These are phyloP conservation scores for Agapanthus africanus DNA, from an alignment of 106 monocot species.

Conservation along the genomic window DNA sequence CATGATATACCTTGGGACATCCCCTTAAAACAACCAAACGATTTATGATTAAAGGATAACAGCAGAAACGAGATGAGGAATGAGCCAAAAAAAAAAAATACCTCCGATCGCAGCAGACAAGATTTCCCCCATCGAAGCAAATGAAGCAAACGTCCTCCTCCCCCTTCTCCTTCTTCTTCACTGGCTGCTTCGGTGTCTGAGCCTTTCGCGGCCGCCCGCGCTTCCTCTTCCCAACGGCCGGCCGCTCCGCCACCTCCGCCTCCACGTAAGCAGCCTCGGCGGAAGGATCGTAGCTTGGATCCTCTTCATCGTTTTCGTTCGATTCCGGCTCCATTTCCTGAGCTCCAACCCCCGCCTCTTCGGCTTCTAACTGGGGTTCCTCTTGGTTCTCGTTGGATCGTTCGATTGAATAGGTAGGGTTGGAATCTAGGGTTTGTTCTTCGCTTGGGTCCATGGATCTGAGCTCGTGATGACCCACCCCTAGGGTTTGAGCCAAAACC, in stretches of 20 bases:
- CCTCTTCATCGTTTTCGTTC: background rate
- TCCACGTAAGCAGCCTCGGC: background rate
- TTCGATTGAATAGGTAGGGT: background rate
- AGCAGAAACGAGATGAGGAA: background rate
- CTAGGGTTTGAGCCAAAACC: no score
- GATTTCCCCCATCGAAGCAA: slow-evolving; percentile 87
- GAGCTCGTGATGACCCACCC: no score
- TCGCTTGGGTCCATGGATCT: no score
- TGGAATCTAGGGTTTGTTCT: no score
- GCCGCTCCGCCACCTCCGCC: background rate
- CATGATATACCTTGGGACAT: slow-evolving; percentile 69
- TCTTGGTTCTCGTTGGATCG: background rate
- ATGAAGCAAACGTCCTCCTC: slow-evolving; percentile 91
- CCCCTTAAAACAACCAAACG: slow-evolving; percentile 27
- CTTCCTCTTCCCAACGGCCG: slow-evolving; percentile 2
- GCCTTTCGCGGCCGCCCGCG: slow-evolving; percentile 2
- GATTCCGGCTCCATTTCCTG: background rate
- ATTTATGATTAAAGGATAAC: background rate
- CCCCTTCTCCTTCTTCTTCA: slow-evolving; percentile 18
- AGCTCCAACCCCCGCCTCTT: background rate
- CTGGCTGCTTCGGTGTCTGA: background rate
- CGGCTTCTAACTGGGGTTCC: background rate
- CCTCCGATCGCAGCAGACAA: slow-evolving; percentile 88
- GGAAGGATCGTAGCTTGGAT: background rate
- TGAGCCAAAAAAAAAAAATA: slow-evolving; percentile 2